Percentiles rank a stretch among this genome's conserved stretches.
Conservation (phyloP, 176 grass and related monocot species). For the Carex myosuroides region DNA sequence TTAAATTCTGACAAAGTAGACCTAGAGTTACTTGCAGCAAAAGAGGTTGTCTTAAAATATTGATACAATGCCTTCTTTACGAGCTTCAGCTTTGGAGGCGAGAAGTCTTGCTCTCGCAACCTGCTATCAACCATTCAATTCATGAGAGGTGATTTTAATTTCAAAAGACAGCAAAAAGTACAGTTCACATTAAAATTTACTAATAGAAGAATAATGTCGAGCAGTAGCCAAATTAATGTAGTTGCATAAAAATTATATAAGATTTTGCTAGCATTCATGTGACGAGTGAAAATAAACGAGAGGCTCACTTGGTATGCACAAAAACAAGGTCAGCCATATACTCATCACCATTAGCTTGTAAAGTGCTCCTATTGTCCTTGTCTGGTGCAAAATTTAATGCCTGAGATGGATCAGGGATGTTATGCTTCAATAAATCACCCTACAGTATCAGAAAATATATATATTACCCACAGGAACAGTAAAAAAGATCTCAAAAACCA, state of each 20-base stretch:
- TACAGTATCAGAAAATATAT: slow-evolving; percentile 8
- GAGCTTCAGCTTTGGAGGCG: slow-evolving; percentile 36
- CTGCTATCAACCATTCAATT: slow-evolving; percentile 24
- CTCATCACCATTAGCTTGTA: slow-evolving; percentile 38
- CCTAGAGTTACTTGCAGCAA: slow-evolving; percentile 33
- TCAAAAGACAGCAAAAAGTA: neutral
- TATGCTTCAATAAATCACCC: slow-evolving; percentile 92
- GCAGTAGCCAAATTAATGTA: neutral
- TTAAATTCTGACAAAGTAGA: slow-evolving; percentile 21
- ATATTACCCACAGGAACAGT: neutral
- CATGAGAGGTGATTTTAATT: neutral
- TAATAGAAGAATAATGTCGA: neutral
- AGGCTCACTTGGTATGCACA: slow-evolving; percentile 73
- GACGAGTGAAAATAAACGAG: neutral
- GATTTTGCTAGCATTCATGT: neutral
- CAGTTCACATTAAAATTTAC: neutral
- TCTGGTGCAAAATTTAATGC: slow-evolving; percentile 33
- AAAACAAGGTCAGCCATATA: slow-evolving; percentile 81
- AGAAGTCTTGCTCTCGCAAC: slow-evolving; percentile 53
- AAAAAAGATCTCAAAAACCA: neutral
- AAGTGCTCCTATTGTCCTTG: slow-evolving; percentile 67
- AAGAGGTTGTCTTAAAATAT: slow-evolving; percentile 51
- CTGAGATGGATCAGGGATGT: slow-evolving; percentile 82
- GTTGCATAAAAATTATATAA: neutral
- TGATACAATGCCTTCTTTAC: slow-evolving; percentile 44